phyloP scores from a whole-genome alignment of 495 filamentous ascomycete genomes.

The Thermothielavioides terrestris region DNA sequence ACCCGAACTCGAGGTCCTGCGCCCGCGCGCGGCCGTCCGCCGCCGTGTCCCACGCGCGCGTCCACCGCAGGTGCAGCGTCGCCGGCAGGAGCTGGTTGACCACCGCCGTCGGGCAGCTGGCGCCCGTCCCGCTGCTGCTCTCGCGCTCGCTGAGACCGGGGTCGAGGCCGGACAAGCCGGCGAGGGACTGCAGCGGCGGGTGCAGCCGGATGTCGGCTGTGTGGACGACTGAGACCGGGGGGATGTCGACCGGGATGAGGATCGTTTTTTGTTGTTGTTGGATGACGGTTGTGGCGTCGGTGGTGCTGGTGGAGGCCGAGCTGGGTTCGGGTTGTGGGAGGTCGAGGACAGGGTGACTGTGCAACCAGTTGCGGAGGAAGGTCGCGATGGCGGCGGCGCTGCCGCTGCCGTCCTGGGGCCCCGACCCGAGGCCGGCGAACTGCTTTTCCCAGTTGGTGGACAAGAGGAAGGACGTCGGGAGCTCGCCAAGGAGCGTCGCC shows the following conservation, averaged over 20 bases:
- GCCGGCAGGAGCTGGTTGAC: conserved; percentile 64
- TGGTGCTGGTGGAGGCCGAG: too few species aligned
- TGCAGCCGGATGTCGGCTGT: conserved; percentile 64
- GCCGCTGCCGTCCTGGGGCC: conserved; percentile 7
- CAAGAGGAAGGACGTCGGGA: conserved; percentile 33
- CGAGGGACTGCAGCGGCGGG: conserved; percentile 24
- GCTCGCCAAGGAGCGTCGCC: conserved; percentile 43
- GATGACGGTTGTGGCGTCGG: neutral
- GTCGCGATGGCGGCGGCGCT: conserved; percentile 22
- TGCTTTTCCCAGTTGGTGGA: conserved; percentile 33
- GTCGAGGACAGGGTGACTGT: conserved; percentile 25
- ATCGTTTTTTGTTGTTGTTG: conserved; percentile 38
- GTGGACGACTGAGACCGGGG: conserved; percentile 73
- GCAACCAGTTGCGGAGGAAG: conserved; percentile 35
- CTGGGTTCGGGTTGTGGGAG: conserved; percentile 22
- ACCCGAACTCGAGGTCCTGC: conserved; percentile 65
- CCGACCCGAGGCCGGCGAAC: conserved; percentile 36
- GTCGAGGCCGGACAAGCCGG: neutral
- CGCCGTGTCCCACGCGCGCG: conserved; percentile 62
- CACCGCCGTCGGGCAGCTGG: conserved; percentile 36
- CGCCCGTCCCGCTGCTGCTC: conserved; percentile 11
- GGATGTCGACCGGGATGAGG: conserved; percentile 75
- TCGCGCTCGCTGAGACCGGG: too few species aligned
- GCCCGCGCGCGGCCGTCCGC: conserved; percentile 17
- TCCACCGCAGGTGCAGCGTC: conserved; percentile 64